Evolutionary conservation across 805 yeast genomes (phyloP).

Genomic region (Metschnikowia peoriensis): DNA sequence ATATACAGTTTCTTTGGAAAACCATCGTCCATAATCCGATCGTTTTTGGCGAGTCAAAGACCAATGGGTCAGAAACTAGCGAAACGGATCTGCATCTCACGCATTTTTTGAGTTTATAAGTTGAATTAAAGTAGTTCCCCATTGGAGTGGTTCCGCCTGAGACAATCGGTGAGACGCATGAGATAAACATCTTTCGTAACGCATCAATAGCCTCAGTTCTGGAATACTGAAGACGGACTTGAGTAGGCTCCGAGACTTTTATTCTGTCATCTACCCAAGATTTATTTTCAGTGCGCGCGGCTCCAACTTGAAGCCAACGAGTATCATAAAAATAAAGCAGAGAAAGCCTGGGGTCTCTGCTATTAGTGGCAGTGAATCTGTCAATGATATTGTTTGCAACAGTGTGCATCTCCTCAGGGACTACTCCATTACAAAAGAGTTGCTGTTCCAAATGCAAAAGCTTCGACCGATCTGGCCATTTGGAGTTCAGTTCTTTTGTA

Average conservation of each 20-base stretch:
- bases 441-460: constrained; percentile 55
- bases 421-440: constrained; percentile 57
- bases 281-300: constrained; percentile 10
- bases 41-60: constrained; percentile 31
- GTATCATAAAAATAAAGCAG: constrained; percentile 63
- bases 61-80: constrained; percentile 36
- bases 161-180: constrained; percentile 12
- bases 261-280: background rate
- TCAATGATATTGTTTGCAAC: constrained; percentile 45
- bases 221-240: constrained; percentile 20
- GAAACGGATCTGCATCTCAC: constrained; percentile 45
- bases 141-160: constrained; percentile 14
- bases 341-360: constrained; percentile 48
- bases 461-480: constrained; percentile 12
- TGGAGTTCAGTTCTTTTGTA: constrained; percentile 27
- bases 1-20: constrained; percentile 70
- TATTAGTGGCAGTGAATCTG: constrained; percentile 43
- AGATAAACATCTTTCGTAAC: constrained; percentile 35
- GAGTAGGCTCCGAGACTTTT: constrained; percentile 5
- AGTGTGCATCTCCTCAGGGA: constrained; percentile 46
- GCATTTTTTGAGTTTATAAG: constrained; percentile 33
- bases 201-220: constrained; percentile 34
- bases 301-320: constrained; percentile 57
- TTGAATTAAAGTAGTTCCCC: constrained; percentile 14
- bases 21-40: constrained; percentile 57